Percentiles rank a stretch among this genome's conserved stretches.
Evolutionary conservation across 192 early-diverging fungal species (phyloP).

Genomic region (Umbelopsis vinacea): DNA sequence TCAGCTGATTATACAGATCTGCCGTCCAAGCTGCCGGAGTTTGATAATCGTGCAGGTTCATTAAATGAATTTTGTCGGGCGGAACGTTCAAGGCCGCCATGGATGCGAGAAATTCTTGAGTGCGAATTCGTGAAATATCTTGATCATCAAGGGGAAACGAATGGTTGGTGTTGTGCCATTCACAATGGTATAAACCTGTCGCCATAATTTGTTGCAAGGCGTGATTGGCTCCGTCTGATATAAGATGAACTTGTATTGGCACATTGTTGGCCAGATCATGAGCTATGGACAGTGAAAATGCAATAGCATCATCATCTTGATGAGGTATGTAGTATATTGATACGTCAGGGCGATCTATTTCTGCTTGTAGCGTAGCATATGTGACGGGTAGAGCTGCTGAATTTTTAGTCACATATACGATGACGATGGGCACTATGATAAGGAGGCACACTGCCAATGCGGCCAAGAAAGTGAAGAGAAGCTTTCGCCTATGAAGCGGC

Average conservation of each 20-base stretch:
- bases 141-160: neutral
- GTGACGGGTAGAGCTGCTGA: neutral
- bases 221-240: constrained; percentile 15
- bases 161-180: constrained; percentile 13
- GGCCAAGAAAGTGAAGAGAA: neutral
- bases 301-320: constrained; percentile 14
- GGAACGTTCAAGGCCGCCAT: constrained; percentile 1
- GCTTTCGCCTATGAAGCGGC: neutral
- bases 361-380: neutral
- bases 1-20: constrained; percentile 2
- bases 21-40: constrained; percentile 8
- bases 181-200: constrained; percentile 14
- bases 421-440: neutral
- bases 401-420: neutral
- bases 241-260: neutral
- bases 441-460: neutral
- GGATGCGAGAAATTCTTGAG: constrained; percentile 15
- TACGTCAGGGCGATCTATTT: neutral
- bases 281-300: neutral
- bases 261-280: neutral
- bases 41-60: constrained; percentile 16
- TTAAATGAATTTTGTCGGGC: constrained; percentile 8
- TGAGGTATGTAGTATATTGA: constrained; percentile 18
- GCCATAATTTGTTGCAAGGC: constrained; percentile 1
- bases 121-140: constrained; percentile 20